Evolutionary conservation across 2,329 filamentous ascomycete species (phyloP).

Genomic region (Helminthosporium solani): DNA sequence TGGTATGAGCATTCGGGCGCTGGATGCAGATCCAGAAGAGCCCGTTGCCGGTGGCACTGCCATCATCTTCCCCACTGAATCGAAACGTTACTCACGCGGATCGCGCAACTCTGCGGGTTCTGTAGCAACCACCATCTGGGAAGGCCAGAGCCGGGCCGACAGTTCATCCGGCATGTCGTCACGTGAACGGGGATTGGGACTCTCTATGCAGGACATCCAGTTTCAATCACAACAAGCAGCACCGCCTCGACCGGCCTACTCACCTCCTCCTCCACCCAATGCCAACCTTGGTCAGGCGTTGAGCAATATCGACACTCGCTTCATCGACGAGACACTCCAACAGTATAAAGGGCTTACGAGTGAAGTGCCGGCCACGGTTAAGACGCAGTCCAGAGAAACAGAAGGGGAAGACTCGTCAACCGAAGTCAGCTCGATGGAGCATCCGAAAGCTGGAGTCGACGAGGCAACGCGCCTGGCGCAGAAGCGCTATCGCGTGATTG

Average conservation of each 20-base stretch:
- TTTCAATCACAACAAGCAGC: conserved; percentile 18
- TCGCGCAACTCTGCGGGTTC: conserved; percentile 27
- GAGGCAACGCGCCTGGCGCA: conserved; percentile 52
- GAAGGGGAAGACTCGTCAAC: too few relatives aligned
- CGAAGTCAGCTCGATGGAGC: too few relatives aligned
- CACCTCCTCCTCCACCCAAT: conserved; percentile 47
- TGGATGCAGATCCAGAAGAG: conserved; percentile 28
- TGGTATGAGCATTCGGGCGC: conserved; percentile 18
- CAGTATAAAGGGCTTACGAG: not conserved
- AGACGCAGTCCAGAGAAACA: not conserved
- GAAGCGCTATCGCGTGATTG: conserved; percentile 80
- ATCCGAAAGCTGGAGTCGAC: conserved; percentile 7
- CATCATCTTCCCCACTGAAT: conserved; percentile 40
- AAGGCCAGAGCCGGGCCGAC: conserved; percentile 35
- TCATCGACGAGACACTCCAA: not conserved
- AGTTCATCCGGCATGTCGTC: conserved; percentile 32
- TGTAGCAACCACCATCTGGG: conserved; percentile 34
- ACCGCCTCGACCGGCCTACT: conserved; percentile 48
- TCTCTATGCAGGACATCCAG: conserved; percentile 49
- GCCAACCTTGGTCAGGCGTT: not conserved
- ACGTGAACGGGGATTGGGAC: conserved; percentile 44
- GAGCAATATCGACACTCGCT: not conserved
- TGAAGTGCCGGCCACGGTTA: not conserved
- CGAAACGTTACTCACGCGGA: conserved; percentile 37
- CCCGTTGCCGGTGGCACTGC: conserved; percentile 34